These are phyloP conservation scores for Pseudotsuga menziesii DNA, from an alignment of 75 land plant species.

Conservation along the genomic window DNA sequence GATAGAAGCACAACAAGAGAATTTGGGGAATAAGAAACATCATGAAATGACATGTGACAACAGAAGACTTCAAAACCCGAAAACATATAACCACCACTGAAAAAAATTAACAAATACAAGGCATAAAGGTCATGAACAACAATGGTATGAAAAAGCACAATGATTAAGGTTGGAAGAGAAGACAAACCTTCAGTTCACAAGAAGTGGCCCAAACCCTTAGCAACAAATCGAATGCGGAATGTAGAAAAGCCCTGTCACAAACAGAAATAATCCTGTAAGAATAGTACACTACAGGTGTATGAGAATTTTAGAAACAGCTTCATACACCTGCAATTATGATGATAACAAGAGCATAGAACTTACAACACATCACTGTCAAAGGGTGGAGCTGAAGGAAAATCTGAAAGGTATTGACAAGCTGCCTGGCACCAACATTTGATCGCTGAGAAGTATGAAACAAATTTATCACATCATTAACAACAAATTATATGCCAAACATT, in stretches of 20 bases:
- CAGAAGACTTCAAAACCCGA: too few relatives aligned
- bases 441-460: slow-evolving; percentile 36
- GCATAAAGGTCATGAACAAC: neutral
- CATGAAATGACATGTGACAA: too few relatives aligned
- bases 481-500: neutral
- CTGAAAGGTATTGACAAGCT: slow-evolving; percentile 46
- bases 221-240: slow-evolving; percentile 90
- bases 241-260: slow-evolving; percentile 21
- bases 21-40: too few relatives aligned
- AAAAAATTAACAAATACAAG: neutral
- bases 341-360: slow-evolving; percentile 15
- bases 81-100: too few relatives aligned
- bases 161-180: neutral
- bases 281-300: neutral
- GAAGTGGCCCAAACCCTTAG: slow-evolving; percentile 80
- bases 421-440: slow-evolving; percentile 92
- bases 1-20: too few relatives aligned
- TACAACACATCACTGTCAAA: slow-evolving; percentile 75
- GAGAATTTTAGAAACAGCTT: neutral
- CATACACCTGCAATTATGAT: neutral
- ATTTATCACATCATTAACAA: neutral
- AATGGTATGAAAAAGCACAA: neutral
- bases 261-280: neutral
- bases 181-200: slow-evolving; percentile 70
- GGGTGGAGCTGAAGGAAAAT: slow-evolving; percentile 33